phyloP scores from a whole-genome alignment of 192 early-diverging fungal species.

The Backusella australiensis region DNA sequence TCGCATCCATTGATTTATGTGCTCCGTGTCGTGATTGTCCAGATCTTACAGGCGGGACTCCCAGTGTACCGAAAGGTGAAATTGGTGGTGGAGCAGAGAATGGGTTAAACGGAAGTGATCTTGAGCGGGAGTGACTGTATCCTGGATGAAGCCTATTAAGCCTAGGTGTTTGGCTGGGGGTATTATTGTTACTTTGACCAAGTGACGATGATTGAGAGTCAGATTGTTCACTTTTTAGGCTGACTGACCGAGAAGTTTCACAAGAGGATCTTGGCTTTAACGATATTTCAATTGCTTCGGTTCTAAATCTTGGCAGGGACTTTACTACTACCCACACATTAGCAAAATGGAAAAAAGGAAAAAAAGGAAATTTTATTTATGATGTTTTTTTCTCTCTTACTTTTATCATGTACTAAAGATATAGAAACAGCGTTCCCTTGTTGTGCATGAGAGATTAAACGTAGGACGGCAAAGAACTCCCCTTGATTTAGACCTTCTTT shows the following conservation, averaged over 20 bases:
- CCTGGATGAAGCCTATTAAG: background rate
- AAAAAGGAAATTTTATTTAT: background rate
- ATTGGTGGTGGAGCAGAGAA: background rate
- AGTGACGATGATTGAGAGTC: background rate
- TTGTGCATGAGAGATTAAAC: conserved; percentile 33
- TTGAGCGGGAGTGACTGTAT: background rate
- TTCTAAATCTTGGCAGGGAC: background rate
- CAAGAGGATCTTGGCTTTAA: conserved; percentile 3
- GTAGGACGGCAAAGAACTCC: conserved; percentile 34
- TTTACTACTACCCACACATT: background rate
- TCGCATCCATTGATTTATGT: background rate
- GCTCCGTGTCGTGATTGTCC: background rate
- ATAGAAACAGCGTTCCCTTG: conserved; percentile 2
- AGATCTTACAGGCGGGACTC: background rate
- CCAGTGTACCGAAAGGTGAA: background rate
- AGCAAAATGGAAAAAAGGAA: background rate
- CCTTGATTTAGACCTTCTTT: conserved; percentile 17
- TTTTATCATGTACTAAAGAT: background rate
- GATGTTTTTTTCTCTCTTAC: background rate
- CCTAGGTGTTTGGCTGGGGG: background rate
- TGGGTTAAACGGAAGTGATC: background rate
- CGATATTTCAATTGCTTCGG: background rate
- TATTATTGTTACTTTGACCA: background rate
- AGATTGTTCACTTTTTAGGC: background rate
- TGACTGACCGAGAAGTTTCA: background rate